Conservation (phyloP, 495 filamentous ascomycete species). For the Penicillium simplicissimum region DNA sequence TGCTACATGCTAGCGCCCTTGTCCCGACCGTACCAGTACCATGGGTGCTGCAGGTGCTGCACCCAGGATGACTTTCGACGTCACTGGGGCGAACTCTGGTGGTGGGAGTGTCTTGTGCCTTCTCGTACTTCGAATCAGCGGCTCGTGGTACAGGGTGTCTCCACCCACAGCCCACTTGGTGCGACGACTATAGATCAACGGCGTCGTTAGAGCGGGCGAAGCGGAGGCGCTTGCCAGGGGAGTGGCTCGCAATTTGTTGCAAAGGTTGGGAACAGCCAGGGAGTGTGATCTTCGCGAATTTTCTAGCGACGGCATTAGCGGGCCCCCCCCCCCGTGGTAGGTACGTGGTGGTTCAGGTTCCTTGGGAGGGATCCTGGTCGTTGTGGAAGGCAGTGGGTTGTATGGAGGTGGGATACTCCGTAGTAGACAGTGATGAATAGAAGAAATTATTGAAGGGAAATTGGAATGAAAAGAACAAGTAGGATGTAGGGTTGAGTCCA, state of each 20-base stretch:
- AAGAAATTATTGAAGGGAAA: no score
- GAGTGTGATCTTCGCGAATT: slow-evolving; percentile 26
- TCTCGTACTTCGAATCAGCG: slow-evolving; percentile 3
- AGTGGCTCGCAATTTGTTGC: not conserved
- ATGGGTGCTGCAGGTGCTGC: slow-evolving; percentile 9
- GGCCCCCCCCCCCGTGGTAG: no score
- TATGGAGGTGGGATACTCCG: not conserved
- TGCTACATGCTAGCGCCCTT: no score
- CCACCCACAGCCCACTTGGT: slow-evolving; percentile 24
- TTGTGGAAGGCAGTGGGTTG: not conserved
- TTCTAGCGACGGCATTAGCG: slow-evolving; percentile 18
- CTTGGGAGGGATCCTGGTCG: not conserved
- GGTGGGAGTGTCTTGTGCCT: not conserved
- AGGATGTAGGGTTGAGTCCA: not conserved
- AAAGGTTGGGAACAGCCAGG: not conserved
- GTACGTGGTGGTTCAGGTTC: not conserved
- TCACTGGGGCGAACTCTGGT: slow-evolving; percentile 12
- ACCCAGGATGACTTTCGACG: slow-evolving; percentile 8
- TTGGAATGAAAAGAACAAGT: not conserved
- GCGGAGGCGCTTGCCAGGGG: slow-evolving; percentile 21
- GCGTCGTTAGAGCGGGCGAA: slow-evolving; percentile 18
- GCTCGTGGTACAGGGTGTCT: not conserved
- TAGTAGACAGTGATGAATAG: not conserved
- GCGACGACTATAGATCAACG: slow-evolving; percentile 24
- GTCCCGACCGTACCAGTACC: slow-evolving; percentile 7